Evolutionary conservation across 495 filamentous ascomycete species (phyloP), one percentile per base, ranked within the genome.

Genomic region (Bryoglossum gracile): DNA sequence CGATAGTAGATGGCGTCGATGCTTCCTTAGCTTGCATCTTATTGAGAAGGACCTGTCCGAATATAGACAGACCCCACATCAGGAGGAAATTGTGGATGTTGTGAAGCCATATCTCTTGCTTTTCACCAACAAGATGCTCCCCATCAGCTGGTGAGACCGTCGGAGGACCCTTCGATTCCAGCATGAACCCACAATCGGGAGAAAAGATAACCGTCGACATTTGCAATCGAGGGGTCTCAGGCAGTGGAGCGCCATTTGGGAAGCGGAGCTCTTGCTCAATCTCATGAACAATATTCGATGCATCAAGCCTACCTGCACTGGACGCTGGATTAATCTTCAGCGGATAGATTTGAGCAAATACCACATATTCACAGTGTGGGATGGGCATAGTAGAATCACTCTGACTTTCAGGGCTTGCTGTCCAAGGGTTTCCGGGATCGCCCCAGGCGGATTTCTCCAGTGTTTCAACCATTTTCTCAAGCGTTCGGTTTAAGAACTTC

Each of bases 121-220:
- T 96, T 19, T 81, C 73, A 0, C 92, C 89, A 8, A 73, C 58
- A 17, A 95, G 71, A 63, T 94, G 88, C 23, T 78, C 59, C 4
- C 69, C 73, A 35, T 89, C 79, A 16, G 68, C 70, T 2, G 78
- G 77, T 6, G 80, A 63, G 53, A 75, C 88, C 14, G 82, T 74
- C 4, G 89, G 87, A 2, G 86, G 78, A 0, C 87, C 86, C 63
- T 92, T 89, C 4, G 85, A 87, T 59, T 92, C 84, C n/a, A 98
- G 76, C 26, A 94, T 80, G 57, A 88, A 91, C 8, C 84, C 87
- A 62, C 92, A 98, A 61, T 95, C 91, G 14, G 92, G 92, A 16
- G 91, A 96, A 65, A 89, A 98, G 13, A 92, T 74, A 0, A 94
- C 73, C 38, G 87, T 81, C 8, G 87, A 92, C 77, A 95, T 87